These are phyloP conservation scores for Aspergillus candidus DNA, from an alignment of 2,329 filamentous ascomycete genomes.

Conservation along the genomic window DNA sequence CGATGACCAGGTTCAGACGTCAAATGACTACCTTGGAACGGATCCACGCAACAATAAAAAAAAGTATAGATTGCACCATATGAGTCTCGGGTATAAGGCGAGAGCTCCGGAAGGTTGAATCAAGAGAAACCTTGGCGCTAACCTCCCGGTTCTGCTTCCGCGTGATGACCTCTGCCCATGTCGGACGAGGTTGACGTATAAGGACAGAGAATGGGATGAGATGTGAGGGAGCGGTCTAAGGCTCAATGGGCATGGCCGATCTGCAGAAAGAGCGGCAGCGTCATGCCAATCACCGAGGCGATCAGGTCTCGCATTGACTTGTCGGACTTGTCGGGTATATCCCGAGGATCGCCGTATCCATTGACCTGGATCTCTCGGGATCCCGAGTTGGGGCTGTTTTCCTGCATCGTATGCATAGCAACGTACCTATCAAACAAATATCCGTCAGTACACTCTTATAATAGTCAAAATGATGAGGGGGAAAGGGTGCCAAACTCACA, in stretches of 20 bases:
- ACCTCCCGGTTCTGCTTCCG: too few species aligned
- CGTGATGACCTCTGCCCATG: too few species aligned
- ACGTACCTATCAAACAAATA: conserved; percentile 61
- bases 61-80: too few species aligned
- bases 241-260: conserved; percentile 42
- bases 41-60: too few species aligned
- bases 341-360: conserved; percentile 38
- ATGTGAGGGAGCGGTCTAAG: neutral
- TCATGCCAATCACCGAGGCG: conserved; percentile 44
- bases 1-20: too few species aligned
- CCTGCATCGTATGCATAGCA: conserved; percentile 97
- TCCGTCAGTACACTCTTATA: conserved; percentile 10
- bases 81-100: too few species aligned
- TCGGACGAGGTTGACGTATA: conserved; percentile 2
- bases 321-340: conserved; percentile 27
- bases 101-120: neutral
- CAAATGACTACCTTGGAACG: too few species aligned
- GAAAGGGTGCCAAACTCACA: conserved; percentile 54
- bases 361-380: conserved; percentile 33
- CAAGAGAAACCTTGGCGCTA: neutral
- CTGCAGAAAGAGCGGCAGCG: conserved; percentile 42
- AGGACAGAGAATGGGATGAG: conserved; percentile 6
- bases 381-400: conserved; percentile 42
- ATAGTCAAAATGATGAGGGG: neutral
- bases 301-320: conserved; percentile 42